Base-by-base conservation (phyloP, 768 basidiomycete species). In the Hericium alpestre region DNA sequence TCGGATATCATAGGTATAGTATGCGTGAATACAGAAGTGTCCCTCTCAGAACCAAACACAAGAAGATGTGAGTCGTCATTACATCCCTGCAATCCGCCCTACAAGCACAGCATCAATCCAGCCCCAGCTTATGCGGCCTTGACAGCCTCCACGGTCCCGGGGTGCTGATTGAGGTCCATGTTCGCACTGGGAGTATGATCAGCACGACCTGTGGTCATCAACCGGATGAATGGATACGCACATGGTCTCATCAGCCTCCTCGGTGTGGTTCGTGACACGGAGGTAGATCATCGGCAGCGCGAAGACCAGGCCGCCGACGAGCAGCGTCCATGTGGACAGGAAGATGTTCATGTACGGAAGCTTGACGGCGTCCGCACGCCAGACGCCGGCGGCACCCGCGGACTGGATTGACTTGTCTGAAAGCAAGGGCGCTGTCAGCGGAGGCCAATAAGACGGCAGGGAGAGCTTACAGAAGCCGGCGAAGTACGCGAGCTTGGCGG, bases 401-500 rank as follows among this genome's bases (percentile, higher is more conserved):
- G 84, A 87, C 65, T 90, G 87, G 48, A 89, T 71, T 2, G 83
- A 83, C 66, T 90, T 87, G 61, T 87, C 86, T 71, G 11, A 25
- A 16, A 13, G 48, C 49, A 15, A 10, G 38, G 2, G 54, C 7
- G n/a, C 8, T 22, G 41, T 46, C 12, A 46, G 43, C 38, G 12
- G 43, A 22, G 38, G 15, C 20, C n/a, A 22, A 12, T 46, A 2
- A 50, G 22, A 22, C 51, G 43, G 20, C 38, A 20, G 2, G 16
- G 2, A 46, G 16, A 43, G 60, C 85, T 63, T 65, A 90, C 88
- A 91, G 64, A 92, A 87, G 43, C 90, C 90, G 15, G 83, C 74
- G 64, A 91, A 84, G 65, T 89, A 78, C 0, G 89, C 89, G 22
- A 91, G 79, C 67, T 87, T 89, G 2, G 76, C 79, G 7, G 86